These are phyloP conservation scores for Fistulinella prunicolor DNA, from an alignment of 768 basidiomycete species.

Conservation along the genomic window DNA sequence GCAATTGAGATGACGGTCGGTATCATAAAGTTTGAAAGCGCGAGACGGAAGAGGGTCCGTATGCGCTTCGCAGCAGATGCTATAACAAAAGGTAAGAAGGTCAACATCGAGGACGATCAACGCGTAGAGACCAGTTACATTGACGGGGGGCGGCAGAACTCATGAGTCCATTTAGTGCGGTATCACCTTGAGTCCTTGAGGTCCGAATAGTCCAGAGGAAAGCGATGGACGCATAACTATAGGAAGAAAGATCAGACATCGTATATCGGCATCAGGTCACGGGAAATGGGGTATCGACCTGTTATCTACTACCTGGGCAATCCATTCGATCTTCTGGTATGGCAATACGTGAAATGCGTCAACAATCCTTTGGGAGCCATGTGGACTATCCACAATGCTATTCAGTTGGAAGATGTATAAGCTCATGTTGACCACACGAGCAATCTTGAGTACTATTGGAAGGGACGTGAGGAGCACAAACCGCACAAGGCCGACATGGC, in stretches of 20 bases:
- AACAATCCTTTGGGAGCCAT: not conserved
- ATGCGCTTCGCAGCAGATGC: constrained; percentile 14
- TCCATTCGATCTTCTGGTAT: constrained; percentile 32
- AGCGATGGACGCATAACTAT: constrained; percentile 23
- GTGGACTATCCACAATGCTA: not conserved
- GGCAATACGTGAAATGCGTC: constrained; percentile 18
- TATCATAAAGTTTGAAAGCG: constrained; percentile 28
- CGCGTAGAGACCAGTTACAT: not conserved
- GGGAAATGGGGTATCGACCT: constrained; percentile 5
- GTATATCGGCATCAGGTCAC: not conserved
- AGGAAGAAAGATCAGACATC: not conserved
- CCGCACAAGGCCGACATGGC: constrained; percentile 6
- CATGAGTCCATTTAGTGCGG: not conserved
- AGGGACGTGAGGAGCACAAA: constrained; percentile 15
- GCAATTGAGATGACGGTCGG: constrained; percentile 27
- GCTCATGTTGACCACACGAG: constrained; percentile 15
- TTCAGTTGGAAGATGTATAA: constrained; percentile 11
- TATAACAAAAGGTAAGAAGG: not conserved
- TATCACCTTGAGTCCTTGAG: not conserved
- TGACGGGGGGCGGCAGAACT: not conserved
- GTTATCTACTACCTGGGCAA: constrained; percentile 27
- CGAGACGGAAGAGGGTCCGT: constrained; percentile 21
- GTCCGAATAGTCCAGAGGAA: constrained; percentile 24
- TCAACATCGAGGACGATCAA: not conserved
- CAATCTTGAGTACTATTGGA: constrained; percentile 21